Evolutionary conservation across 257 asterid species (phyloP).

Genomic region (Fraxinus pennsylvanica): DNA sequence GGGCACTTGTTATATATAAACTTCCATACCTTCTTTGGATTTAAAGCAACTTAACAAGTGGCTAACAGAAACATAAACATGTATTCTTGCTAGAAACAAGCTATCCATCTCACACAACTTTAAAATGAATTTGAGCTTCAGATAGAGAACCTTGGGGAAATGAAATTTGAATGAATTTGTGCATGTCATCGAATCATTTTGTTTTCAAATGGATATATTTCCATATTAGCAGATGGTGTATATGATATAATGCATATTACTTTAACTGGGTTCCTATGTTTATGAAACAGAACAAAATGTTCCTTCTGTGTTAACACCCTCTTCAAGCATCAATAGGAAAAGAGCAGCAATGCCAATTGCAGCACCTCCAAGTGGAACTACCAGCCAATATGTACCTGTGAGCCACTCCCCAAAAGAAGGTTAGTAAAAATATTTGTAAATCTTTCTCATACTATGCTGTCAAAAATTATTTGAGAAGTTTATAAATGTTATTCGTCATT

Average conservation of each 20-base stretch:
- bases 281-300: conserved; percentile 48
- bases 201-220: conserved; percentile 3
- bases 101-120: background rate
- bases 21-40: background rate
- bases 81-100: background rate
- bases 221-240: background rate
- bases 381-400: conserved; percentile 35
- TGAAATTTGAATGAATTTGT: conserved; percentile 5
- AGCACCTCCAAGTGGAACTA: conserved; percentile 41
- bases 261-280: conserved; percentile 1
- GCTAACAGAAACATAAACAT: background rate
- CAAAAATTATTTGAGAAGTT: background rate
- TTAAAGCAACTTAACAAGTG: background rate
- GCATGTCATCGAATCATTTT: background rate
- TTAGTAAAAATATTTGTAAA: conserved; percentile 26
- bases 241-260: conserved; percentile 12
- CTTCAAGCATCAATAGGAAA: conserved; percentile 42
- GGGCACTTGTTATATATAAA: background rate
- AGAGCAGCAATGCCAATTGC: conserved; percentile 50
- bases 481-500: conserved; percentile 20
- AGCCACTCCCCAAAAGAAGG: conserved; percentile 63
- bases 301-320: conserved; percentile 49
- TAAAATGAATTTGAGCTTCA: background rate
- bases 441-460: conserved; percentile 17
- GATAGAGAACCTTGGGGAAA: conserved; percentile 4